These are phyloP conservation scores for Podospora pseudopauciseta DNA, from an alignment of 495 filamentous ascomycete genomes.

Conservation along the genomic window DNA sequence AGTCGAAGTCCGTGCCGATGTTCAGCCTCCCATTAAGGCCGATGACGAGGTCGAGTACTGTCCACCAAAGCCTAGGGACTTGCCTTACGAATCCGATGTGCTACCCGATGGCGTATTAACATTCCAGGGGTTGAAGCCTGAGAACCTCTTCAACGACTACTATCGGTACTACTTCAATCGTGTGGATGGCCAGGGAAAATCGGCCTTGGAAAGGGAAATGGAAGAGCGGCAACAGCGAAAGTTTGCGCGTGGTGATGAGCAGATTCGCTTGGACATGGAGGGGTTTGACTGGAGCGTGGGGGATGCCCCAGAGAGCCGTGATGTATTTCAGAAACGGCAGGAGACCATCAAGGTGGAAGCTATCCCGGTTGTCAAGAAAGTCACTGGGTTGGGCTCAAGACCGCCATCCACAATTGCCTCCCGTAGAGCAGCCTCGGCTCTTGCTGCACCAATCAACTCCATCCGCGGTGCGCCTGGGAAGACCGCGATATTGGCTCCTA, in stretches of 20 bases:
- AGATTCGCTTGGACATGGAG: constrained; percentile 56
- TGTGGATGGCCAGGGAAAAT: constrained; percentile 64
- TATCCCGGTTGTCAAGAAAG: constrained; percentile 21
- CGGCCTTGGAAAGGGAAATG: constrained; percentile 56
- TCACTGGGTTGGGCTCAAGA: constrained; percentile 25
- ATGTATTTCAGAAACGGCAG: constrained; percentile 33
- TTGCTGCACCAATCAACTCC: constrained; percentile 39
- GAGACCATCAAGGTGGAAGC: constrained; percentile 20
- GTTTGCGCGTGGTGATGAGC: constrained; percentile 55
- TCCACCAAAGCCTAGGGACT: constrained; percentile 51
- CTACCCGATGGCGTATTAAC: constrained; percentile 56
- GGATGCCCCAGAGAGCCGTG: constrained; percentile 33
- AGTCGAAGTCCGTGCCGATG: constrained; percentile 40
- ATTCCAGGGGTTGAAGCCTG: constrained; percentile 46
- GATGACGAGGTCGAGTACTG: constrained; percentile 60
- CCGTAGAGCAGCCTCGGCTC: constrained; percentile 39
- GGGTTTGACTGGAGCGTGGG: constrained; percentile 52
- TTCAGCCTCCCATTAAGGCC: constrained; percentile 32
- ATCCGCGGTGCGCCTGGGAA: constrained; percentile 25
- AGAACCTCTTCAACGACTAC: constrained; percentile 67
- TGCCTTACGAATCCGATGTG: constrained; percentile 74
- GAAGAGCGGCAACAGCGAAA: constrained; percentile 52
- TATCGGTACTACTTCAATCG: constrained; percentile 62
- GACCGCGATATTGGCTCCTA: constrained; percentile 19
- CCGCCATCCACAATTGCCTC: constrained; percentile 41